Base-by-base conservation (phyloP, 192 early-diverging fungal genomes). In the Backusella morwellensis region DNA sequence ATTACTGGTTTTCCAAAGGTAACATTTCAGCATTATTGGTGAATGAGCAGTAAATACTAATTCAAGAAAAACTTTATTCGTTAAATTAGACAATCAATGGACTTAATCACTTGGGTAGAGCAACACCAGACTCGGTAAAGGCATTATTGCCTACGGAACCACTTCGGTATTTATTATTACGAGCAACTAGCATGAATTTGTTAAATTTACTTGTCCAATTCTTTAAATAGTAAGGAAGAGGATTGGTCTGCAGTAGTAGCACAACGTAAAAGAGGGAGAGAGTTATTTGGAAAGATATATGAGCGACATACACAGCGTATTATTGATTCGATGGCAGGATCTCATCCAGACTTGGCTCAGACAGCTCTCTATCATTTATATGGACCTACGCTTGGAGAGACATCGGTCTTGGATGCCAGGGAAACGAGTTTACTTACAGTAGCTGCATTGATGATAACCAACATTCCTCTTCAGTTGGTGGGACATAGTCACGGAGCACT, bases 321-420 rank as follows among this genome's bases (percentile, higher is more conserved):
- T 32, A 59, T 79, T 29, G 52, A 66, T 14, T 35, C 50, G 1
- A 79, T 79, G 78, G 12, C 15, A 12, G 32, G 12, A 21, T 63
- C 35, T 1, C 44, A 79, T n/a, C 78, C 78, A 2, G 78, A 79
- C 41, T 66, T 79, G n/a, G 78, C 78, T 1, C 78, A 79, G 41
- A 47, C 73, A 2, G 78, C 78, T 14, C 73, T 68, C 34, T 47
- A 79, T 50, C 78, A 79, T n/a, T 47, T 79, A 17, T 79, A 79
- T 75, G 72, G 78, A 15, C 50, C 78, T 35, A 38, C 74, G 6
- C 52, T 79, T 7, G 54, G 73, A 5, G 73, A 79, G 7, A 63
- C 50, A 54, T 35, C 73, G 4, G 8, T 75, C 7, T 23, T 74
- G 36, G n/a, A 23, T 11, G 67, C 72, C 0, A 36, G 50, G 14